Evolutionary conservation across 768 basidiomycete species (phyloP).

Genomic region (Lentinula aciculospora): DNA sequence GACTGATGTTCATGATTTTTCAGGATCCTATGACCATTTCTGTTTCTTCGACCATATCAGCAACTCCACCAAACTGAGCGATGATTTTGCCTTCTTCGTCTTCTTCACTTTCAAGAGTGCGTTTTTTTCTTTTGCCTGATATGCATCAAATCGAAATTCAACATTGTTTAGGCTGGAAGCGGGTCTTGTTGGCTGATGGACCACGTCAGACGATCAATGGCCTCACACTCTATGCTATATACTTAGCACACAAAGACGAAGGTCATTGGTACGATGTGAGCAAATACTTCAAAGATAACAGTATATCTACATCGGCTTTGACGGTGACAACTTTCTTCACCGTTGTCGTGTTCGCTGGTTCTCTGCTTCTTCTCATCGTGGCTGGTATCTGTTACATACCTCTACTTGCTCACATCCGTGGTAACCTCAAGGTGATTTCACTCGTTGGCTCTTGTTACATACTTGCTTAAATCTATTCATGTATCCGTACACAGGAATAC

Average conservation of each 20-base stretch:
- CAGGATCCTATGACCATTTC: conserved; percentile 94
- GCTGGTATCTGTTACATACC: conserved; percentile 91
- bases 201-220: conserved; percentile 97
- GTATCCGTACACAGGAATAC: conserved; percentile 63
- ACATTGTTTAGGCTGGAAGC: conserved; percentile 32
- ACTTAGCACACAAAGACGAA: conserved; percentile 44
- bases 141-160: not conserved
- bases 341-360: conserved; percentile 80
- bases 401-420: conserved; percentile 92
- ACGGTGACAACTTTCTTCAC: conserved; percentile 90
- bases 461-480: conserved; percentile 4
- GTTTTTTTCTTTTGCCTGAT: conserved; percentile 18
- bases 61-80: conserved; percentile 92
- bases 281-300: conserved; percentile 78
- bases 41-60: conserved; percentile 98
- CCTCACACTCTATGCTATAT: conserved; percentile 94
- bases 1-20: not conserved
- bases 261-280: conserved; percentile 62
- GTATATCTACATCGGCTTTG: conserved; percentile 73
- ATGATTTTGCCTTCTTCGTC: conserved; percentile 98
- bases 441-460: not conserved
- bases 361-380: conserved; percentile 71
- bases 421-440: conserved; percentile 80
- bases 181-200: conserved; percentile 81
- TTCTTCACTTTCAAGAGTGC: conserved; percentile 99